Evolutionary conservation across 2,329 filamentous ascomycete genomes (phyloP).

Genomic region (Cladophialophora psammophila): DNA sequence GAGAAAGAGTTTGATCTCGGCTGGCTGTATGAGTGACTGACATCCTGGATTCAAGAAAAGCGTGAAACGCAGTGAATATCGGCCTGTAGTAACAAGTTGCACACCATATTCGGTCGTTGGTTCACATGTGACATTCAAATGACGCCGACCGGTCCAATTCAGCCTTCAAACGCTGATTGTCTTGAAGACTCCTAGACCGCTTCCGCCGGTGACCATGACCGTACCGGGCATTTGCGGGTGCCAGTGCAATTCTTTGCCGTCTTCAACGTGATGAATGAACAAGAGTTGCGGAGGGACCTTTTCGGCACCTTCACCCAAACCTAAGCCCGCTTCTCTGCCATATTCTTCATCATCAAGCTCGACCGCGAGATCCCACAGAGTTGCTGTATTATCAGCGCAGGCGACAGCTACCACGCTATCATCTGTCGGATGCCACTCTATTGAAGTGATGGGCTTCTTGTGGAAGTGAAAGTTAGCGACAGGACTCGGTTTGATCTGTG

Average conservation of each 20-base stretch:
- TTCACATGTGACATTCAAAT: not conserved
- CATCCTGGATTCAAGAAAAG: not conserved
- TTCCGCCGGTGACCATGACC: constrained; percentile 87
- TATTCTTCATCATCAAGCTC: constrained; percentile 94
- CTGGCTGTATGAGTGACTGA: not conserved
- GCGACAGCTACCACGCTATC: constrained; percentile 94
- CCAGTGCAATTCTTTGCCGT: constrained; percentile 97
- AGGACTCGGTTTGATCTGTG: constrained; percentile 69
- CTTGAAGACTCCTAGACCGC: constrained; percentile 81
- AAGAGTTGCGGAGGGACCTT: constrained; percentile 86
- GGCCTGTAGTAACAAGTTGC: not conserved
- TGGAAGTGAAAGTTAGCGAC: constrained; percentile 96
- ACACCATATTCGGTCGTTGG: not conserved
- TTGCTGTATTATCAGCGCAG: constrained; percentile 91
- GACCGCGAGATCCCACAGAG: constrained; percentile 94
- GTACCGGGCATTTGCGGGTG: constrained; percentile 93
- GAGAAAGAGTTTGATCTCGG: not conserved
- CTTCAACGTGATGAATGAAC: constrained; percentile 95
- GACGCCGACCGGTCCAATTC: not conserved
- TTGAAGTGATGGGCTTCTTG: constrained; percentile 92
- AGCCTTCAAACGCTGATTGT: constrained; percentile 75
- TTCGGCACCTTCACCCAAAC: constrained; percentile 40
- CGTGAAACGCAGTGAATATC: not conserved
- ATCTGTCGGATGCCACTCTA: constrained; percentile 97
- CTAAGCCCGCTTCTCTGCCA: constrained; percentile 77